phyloP scores from a whole-genome alignment of 140 eudicot genomes.

The Stevia rebaudiana region DNA sequence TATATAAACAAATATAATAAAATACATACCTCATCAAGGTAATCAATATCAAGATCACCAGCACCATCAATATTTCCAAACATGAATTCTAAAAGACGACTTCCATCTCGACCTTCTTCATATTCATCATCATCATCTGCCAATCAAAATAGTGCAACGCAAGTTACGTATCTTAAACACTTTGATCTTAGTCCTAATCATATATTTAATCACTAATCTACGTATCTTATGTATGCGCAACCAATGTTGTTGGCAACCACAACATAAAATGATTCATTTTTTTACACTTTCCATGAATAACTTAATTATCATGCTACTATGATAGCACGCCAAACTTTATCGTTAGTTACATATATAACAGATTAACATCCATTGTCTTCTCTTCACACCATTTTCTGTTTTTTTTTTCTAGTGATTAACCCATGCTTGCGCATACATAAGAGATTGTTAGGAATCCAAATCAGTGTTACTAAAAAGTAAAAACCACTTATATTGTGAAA shows the following conservation, averaged over 20 bases:
- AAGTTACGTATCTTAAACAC: slow-evolving; percentile 11
- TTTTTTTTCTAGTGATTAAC: neutral
- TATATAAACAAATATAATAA: neutral
- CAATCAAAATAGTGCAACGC: neutral
- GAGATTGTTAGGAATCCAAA: neutral
- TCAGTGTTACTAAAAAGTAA: neutral
- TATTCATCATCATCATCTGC: slow-evolving; percentile 31
- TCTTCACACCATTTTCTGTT: neutral
- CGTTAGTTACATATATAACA: too few species aligned
- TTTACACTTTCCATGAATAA: neutral
- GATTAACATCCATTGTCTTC: slow-evolving; percentile 2
- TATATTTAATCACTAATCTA: neutral
- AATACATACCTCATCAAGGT: slow-evolving; percentile 81
- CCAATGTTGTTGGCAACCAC: slow-evolving; percentile 1
- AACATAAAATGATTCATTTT: neutral
- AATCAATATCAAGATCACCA: slow-evolving; percentile 96
- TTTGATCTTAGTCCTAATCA: neutral
- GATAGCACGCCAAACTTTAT: neutral
- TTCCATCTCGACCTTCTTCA: slow-evolving; percentile 84
- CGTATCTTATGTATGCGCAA: neutral
- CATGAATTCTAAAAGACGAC: slow-evolving; percentile 86
- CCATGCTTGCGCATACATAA: neutral
- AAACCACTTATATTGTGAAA: neutral
- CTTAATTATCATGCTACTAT: neutral
- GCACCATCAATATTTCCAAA: slow-evolving; percentile 91